These are phyloP conservation scores for Isatis lusitanica DNA, from an alignment of 441 rosid species.

Conservation along the genomic window DNA sequence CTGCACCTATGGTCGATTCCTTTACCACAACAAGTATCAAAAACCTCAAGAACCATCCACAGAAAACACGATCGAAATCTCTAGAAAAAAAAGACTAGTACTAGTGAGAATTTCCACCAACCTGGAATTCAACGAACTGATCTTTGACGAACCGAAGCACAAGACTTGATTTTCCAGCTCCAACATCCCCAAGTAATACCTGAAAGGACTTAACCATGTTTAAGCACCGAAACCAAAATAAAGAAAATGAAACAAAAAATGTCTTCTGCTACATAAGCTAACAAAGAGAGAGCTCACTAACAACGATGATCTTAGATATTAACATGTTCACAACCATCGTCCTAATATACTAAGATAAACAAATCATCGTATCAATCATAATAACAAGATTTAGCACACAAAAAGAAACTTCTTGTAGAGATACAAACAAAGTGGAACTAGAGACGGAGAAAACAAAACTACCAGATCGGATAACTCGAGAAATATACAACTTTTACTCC, in stretches of 20 bases:
- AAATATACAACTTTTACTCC: slow-evolving; percentile 11
- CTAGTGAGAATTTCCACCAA: background rate
- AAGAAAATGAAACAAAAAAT: background rate
- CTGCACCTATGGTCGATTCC: slow-evolving; percentile 62
- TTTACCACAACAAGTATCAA: slow-evolving; percentile 13
- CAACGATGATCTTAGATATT: background rate
- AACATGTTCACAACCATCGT: too few relatives aligned
- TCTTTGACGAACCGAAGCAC: slow-evolving; percentile 56
- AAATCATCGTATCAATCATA: too few relatives aligned
- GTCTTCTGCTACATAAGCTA: background rate
- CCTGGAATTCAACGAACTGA: slow-evolving; percentile 56
- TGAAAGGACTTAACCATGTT: slow-evolving; percentile 11
- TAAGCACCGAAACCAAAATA: background rate
- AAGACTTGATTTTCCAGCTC: slow-evolving; percentile 54
- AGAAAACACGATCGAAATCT: background rate
- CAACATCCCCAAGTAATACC: slow-evolving; percentile 65
- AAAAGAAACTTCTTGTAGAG: too few relatives aligned
- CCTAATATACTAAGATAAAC: too few relatives aligned
- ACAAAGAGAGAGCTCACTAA: background rate
- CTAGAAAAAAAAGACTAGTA: background rate
- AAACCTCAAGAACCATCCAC: background rate
- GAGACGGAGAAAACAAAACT: background rate
- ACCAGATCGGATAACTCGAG: slow-evolving; percentile 2
- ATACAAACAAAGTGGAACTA: background rate
- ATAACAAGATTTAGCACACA: too few relatives aligned